Conservation (phyloP, 768 basidiomycete genomes). For the Phanerodontia chrysosporium region DNA sequence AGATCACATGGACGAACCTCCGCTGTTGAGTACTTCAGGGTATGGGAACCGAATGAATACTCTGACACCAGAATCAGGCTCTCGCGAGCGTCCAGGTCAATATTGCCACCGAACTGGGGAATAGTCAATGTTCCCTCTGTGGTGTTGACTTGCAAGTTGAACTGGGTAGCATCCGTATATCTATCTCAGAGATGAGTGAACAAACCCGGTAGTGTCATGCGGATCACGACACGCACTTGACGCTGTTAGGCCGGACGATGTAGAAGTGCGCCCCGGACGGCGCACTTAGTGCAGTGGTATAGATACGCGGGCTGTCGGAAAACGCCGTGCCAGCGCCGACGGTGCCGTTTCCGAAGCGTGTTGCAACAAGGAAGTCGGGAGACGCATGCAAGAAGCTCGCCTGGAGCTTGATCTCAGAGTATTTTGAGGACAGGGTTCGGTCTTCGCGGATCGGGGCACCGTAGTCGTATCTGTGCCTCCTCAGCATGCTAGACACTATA, state of each 20-base stretch:
- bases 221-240: slow-evolving; percentile 3
- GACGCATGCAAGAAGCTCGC: slow-evolving; percentile 24
- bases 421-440: slow-evolving; percentile 23
- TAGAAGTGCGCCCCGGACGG: slow-evolving; percentile 24
- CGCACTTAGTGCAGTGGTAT: slow-evolving; percentile 21
- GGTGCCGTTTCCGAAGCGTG: slow-evolving; percentile 16
- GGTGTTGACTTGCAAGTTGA: slow-evolving; percentile 20
- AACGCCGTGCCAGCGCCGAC: slow-evolving; percentile 13
- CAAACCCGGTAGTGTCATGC: neutral
- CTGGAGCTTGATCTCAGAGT: slow-evolving; percentile 28
- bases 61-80: slow-evolving; percentile 22
- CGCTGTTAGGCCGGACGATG: slow-evolving; percentile 22
- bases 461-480: slow-evolving; percentile 20
- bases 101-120: slow-evolving; percentile 15
- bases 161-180: slow-evolving; percentile 9
- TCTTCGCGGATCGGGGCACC: slow-evolving; percentile 26
- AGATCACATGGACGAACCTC: slow-evolving; percentile 14
- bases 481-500: neutral
- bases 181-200: neutral
- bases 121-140: slow-evolving; percentile 17
- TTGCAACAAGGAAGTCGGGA: slow-evolving; percentile 21
- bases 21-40: slow-evolving; percentile 16
- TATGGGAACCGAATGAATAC: slow-evolving; percentile 21
- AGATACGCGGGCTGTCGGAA: slow-evolving; percentile 15
- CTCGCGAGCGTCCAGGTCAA: slow-evolving; percentile 20